Percentiles rank a stretch among this genome's conserved stretches.
Conservation (phyloP, 495 filamentous ascomycete genomes). For the Trypethelium eluteriae region DNA sequence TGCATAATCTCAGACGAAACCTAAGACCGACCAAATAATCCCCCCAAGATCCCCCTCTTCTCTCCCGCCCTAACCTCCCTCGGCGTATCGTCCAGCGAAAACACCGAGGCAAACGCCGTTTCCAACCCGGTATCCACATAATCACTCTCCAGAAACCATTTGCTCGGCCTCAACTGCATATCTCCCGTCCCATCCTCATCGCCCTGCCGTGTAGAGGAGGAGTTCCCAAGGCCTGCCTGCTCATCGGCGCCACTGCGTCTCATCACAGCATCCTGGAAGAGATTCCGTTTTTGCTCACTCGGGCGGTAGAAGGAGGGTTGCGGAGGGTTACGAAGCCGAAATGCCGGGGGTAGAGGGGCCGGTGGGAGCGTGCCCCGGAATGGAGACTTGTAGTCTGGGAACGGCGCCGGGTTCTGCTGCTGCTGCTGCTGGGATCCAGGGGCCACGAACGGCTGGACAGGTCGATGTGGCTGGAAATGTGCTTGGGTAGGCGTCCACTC, state of each 20-base stretch:
- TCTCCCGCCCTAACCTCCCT: background rate
- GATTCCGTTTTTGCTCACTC: conserved; percentile 36
- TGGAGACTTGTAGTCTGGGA: conserved; percentile 35
- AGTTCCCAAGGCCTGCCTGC: too few relatives aligned
- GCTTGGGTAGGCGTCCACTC: conserved; percentile 67
- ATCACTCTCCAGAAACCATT: conserved; percentile 13
- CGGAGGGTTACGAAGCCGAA: conserved; percentile 53
- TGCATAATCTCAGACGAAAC: background rate
- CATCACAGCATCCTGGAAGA: conserved; percentile 29
- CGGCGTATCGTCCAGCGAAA: conserved; percentile 19
- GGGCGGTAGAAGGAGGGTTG: conserved; percentile 42
- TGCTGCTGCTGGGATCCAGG: background rate
- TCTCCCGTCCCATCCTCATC: background rate
- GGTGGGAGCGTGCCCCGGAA: conserved; percentile 59
- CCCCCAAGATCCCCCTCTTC: conserved; percentile 3
- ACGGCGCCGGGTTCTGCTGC: background rate
- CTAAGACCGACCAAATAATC: background rate
- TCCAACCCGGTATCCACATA: conserved; percentile 20
- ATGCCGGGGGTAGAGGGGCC: conserved; percentile 56
- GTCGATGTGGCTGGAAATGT: background rate
- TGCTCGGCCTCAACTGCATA: conserved; percentile 4
- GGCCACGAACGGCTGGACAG: background rate
- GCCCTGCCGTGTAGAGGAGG: too few relatives aligned
- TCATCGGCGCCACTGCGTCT: background rate
- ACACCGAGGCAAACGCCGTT: conserved; percentile 18